Conservation (phyloP, 1,139 yeast species). For the Pichia sp. region DNA sequence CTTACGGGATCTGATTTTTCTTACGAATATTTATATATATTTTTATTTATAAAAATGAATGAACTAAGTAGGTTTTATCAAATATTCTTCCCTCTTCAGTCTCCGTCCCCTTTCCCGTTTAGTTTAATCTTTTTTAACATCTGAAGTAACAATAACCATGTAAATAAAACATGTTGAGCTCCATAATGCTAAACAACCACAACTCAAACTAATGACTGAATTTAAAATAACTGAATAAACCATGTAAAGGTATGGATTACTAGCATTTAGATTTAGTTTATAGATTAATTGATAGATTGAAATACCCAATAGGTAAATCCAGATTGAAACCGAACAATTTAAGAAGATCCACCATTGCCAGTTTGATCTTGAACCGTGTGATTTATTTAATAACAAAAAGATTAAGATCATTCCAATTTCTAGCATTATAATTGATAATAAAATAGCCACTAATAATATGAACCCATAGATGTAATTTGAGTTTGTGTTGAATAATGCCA, state of each 20-base stretch:
- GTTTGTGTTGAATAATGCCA: slow-evolving; percentile 73
- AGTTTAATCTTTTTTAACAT: slow-evolving; percentile 46
- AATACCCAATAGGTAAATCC: slow-evolving; percentile 63
- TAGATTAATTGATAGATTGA: slow-evolving; percentile 60
- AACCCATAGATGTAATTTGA: slow-evolving; percentile 80
- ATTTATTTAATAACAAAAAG: slow-evolving; percentile 55
- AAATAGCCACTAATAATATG: slow-evolving; percentile 52
- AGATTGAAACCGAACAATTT: slow-evolving; percentile 62
- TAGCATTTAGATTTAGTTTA: slow-evolving; percentile 57
- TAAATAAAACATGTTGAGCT: slow-evolving; percentile 48
- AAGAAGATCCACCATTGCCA: slow-evolving; percentile 87
- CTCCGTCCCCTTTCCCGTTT: no score
- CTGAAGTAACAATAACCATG: slow-evolving; percentile 47
- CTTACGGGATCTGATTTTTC: neutral
- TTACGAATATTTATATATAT: no score
- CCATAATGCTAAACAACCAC: slow-evolving; percentile 67
- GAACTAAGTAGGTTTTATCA: no score
- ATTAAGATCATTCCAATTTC: slow-evolving; percentile 73
- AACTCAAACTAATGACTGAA: slow-evolving; percentile 56
- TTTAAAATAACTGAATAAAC: slow-evolving; percentile 66
- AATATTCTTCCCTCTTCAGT: no score
- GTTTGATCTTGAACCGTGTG: slow-evolving; percentile 39
- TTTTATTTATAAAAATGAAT: no score
- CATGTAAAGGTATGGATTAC: slow-evolving; percentile 64
- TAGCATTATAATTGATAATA: slow-evolving; percentile 55